A percentile compares a stretch with the other conserved stretches of the same genome.
These are phyloP conservation scores for Tolypocladium endophyticum DNA, from an alignment of 2,329 filamentous ascomycete species.

Conservation along the genomic window DNA sequence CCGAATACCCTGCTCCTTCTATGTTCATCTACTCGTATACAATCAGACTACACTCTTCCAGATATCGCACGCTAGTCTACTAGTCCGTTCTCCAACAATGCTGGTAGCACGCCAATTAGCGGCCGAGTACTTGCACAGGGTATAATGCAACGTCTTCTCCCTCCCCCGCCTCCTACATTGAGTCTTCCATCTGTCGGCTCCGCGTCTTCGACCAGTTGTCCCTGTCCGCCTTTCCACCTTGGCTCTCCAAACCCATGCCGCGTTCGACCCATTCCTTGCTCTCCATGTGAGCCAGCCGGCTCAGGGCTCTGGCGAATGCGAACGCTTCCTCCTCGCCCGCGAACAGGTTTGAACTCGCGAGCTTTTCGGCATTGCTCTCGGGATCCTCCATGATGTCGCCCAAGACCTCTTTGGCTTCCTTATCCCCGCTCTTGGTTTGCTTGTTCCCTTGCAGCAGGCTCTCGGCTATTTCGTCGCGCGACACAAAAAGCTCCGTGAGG, in stretches of 20 bases:
- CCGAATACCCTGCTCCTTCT: neutral
- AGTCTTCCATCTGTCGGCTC: slow-evolving; percentile 59
- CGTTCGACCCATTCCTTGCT: slow-evolving; percentile 91
- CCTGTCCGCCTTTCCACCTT: slow-evolving; percentile 54
- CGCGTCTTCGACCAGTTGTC: slow-evolving; percentile 56
- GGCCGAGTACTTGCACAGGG: neutral
- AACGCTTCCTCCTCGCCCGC: slow-evolving; percentile 93
- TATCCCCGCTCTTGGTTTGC: neutral
- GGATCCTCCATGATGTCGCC: slow-evolving; percentile 78
- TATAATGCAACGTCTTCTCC: neutral
- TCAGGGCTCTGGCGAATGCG: slow-evolving; percentile 84
- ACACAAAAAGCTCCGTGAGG: slow-evolving; percentile 76
- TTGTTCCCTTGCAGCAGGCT: slow-evolving; percentile 37
- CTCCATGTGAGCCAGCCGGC: slow-evolving; percentile 82
- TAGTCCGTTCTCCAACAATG: neutral
- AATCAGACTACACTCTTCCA: neutral
- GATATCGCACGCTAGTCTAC: neutral
- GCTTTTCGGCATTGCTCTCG: slow-evolving; percentile 69
- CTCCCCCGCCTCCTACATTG: slow-evolving; percentile 33
- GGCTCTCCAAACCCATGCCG: slow-evolving; percentile 55
- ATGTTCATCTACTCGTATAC: neutral
- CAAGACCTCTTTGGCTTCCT: slow-evolving; percentile 46
- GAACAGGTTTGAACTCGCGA: slow-evolving; percentile 82
- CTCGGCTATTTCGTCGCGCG: slow-evolving; percentile 55
- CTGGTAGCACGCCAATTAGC: neutral